Evolutionary conservation across 2,329 filamentous ascomycete species (phyloP).

Genomic region (Dactylellina parvicollis): DNA sequence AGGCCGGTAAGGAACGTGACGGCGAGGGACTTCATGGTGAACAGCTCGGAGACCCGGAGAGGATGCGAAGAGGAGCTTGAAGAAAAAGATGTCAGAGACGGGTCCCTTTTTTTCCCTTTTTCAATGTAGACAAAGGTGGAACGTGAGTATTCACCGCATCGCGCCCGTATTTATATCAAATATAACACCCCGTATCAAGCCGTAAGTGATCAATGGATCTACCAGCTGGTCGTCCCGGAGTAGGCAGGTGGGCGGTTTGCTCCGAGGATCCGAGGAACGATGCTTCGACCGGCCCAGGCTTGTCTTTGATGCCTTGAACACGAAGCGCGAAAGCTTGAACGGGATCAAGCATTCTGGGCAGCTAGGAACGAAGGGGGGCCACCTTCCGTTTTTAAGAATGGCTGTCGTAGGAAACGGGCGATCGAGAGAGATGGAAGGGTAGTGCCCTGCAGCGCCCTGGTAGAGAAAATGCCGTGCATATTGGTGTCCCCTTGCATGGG

Average conservation of each 20-base stretch:
- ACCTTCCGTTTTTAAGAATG: conserved; percentile 31
- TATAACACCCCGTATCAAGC: neutral
- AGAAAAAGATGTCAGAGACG: too few species aligned
- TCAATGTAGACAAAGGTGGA: neutral
- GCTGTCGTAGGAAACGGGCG: neutral
- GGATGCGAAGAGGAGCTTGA: too few species aligned
- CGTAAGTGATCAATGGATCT: neutral
- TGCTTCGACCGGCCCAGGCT: neutral
- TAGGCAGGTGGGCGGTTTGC: conserved; percentile 12
- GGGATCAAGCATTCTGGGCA: conserved; percentile 44
- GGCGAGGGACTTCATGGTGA: conserved; percentile 23
- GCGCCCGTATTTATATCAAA: conserved; percentile 11
- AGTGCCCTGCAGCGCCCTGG: too few species aligned
- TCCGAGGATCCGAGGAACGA: conserved; percentile 7
- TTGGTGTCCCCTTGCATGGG: too few species aligned
- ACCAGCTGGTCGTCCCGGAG: conserved; percentile 1
- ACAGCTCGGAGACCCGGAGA: too few species aligned
- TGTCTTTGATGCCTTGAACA: conserved; percentile 11
- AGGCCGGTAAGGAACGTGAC: conserved; percentile 27
- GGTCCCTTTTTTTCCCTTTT: neutral
- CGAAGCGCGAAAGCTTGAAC: conserved; percentile 26
- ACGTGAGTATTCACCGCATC: conserved; percentile 20
- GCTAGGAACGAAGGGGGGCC: neutral
- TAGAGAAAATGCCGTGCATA: too few species aligned
- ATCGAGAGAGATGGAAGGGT: neutral